These are phyloP conservation scores for Giardia duodenalis DNA, from an alignment of 208 protist genomes.

Conservation along the genomic window DNA sequence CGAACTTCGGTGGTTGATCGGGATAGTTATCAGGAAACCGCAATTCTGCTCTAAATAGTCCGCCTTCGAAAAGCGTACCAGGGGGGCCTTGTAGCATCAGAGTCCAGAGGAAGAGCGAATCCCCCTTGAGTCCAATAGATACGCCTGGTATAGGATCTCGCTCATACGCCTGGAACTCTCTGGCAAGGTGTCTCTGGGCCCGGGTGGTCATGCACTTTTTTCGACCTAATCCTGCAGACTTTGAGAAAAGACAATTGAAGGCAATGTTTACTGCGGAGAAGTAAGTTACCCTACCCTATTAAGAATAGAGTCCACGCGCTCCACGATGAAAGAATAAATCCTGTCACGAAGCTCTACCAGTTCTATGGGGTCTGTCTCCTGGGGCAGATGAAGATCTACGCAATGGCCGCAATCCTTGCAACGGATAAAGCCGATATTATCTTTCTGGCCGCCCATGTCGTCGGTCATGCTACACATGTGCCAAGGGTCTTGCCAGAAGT, in stretches of 20 bases:
- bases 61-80: constrained; percentile 8
- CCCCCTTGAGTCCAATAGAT: not conserved
- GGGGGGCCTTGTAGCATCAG: constrained; percentile 2
- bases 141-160: constrained; percentile 7
- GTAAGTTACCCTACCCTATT: too few relatives aligned
- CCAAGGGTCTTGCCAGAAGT: constrained; percentile 32
- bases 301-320: too few relatives aligned
- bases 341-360: not conserved
- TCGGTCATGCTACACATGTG: constrained; percentile 8
- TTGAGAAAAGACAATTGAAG: too few relatives aligned
- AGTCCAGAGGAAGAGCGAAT: not conserved
- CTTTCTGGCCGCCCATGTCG: not conserved
- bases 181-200: not conserved
- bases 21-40: constrained; percentile 34
- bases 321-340: not conserved
- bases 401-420: constrained; percentile 22
- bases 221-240: too few relatives aligned
- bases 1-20: constrained; percentile 32
- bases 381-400: not conserved
- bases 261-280: too few relatives aligned
- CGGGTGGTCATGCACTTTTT: not conserved
- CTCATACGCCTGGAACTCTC: not conserved
- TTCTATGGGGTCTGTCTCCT: not conserved
- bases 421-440: not conserved
- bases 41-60: constrained; percentile 24